Evolutionary conservation across 257 asterid genomes (phyloP).

Genomic region (Gentiana macrophylla): DNA sequence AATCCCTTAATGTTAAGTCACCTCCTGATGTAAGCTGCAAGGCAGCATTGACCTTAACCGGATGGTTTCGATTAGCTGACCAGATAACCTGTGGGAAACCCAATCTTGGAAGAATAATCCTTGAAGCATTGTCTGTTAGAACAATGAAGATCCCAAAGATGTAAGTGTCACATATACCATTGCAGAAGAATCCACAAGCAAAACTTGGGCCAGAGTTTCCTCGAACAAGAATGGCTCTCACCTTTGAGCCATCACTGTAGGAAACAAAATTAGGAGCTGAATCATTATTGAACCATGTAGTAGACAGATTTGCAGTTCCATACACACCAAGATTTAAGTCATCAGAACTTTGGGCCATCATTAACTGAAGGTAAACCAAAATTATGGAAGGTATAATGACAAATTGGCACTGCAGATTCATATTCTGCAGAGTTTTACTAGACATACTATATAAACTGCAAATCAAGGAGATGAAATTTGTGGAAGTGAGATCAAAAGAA

Average conservation of each 20-base stretch:
- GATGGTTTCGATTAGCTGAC: constrained; percentile 38
- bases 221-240: constrained; percentile 29
- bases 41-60: constrained; percentile 26
- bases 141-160: constrained; percentile 34
- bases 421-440: neutral
- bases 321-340: neutral
- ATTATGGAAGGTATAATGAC: neutral
- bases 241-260: constrained; percentile 21
- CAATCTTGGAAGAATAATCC: constrained; percentile 7
- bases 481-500: too few relatives aligned
- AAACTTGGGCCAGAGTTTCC: constrained; percentile 32
- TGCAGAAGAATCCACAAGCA: constrained; percentile 43
- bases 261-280: constrained; percentile 21
- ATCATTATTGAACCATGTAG: constrained; percentile 32
- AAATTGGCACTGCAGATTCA: constrained; percentile 4
- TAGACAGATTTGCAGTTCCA: constrained; percentile 32
- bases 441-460: neutral
- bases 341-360: constrained; percentile 27
- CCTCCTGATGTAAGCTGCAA: constrained; percentile 27
- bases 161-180: constrained; percentile 24
- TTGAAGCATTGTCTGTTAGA: constrained; percentile 20
- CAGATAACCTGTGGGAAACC: constrained; percentile 43
- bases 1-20: constrained; percentile 24
- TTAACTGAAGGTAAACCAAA: constrained; percentile 2
- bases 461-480: neutral